phyloP scores from a whole-genome alignment of 2,329 filamentous ascomycete species.

The Boeremia exigua region DNA sequence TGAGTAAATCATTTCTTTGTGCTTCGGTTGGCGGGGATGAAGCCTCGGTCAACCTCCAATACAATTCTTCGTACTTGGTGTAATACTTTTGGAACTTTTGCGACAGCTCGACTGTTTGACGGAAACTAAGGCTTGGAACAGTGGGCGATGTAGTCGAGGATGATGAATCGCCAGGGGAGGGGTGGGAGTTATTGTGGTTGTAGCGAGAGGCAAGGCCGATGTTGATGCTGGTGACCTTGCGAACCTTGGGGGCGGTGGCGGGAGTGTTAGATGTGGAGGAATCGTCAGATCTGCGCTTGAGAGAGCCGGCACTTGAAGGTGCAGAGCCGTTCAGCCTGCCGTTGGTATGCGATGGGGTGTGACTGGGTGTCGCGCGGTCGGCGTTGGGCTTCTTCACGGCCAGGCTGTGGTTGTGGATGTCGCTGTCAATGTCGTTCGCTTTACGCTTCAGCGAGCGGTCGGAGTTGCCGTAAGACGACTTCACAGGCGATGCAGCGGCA shows the following conservation, averaged over 20 bases:
- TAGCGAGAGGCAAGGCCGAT: conserved; percentile 46
- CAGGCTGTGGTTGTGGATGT: conserved; percentile 46
- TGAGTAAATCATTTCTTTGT: conserved; percentile 60
- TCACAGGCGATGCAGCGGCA: conserved; percentile 43
- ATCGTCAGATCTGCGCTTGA: conserved; percentile 56
- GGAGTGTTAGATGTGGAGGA: conserved; percentile 41
- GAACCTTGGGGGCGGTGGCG: conserved; percentile 35
- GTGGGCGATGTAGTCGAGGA: conserved; percentile 44
- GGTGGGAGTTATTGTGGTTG: conserved; percentile 38
- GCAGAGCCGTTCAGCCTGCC: conserved; percentile 38
- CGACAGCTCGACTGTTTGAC: conserved; percentile 54
- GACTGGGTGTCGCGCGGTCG: conserved; percentile 36
- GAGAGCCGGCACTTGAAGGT: conserved; percentile 37
- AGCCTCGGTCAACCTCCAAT: conserved; percentile 54
- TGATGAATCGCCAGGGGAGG: conserved; percentile 44
- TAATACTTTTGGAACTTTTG: conserved; percentile 65
- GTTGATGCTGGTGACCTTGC: conserved; percentile 44
- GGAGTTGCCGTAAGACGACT: conserved; percentile 39
- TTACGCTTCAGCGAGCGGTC: conserved; percentile 50
- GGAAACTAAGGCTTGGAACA: conserved; percentile 48
- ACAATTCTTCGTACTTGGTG: conserved; percentile 62
- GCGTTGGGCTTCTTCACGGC: conserved; percentile 42
- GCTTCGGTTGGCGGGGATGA: conserved; percentile 53
- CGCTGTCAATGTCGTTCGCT: conserved; percentile 47
- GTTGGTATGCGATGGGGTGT: conserved; percentile 40